Base-by-base conservation (phyloP, 805 yeast species). In the Candida gorgasii region DNA sequence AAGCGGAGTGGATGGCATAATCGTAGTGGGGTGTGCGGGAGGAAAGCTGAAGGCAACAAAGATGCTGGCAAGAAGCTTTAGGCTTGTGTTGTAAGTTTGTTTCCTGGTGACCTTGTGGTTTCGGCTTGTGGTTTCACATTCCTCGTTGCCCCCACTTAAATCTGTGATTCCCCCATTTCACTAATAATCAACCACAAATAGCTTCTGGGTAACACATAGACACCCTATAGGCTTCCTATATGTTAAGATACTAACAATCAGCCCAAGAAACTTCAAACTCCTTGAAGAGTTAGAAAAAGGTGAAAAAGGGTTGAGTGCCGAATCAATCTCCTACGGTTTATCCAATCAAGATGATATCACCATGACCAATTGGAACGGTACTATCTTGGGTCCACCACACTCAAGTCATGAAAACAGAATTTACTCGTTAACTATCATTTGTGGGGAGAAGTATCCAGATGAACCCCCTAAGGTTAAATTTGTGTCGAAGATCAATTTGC, bases 201-300 rank as follows among this genome's bases (percentile, higher is more conserved):
- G n/a, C n/a, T n/a, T n/a, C n/a, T n/a, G n/a, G n/a, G n/a, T n/a
- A n/a, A n/a, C n/a, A n/a, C n/a, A n/a, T n/a, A n/a, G n/a, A n/a
- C n/a, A n/a, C n/a, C n/a, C n/a, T n/a, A n/a, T n/a, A n/a, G n/a
- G n/a, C n/a, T n/a, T n/a, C n/a, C n/a, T n/a, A n/a, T n/a, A n/a
- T n/a, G n/a, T n/a, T n/a, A n/a, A 12, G 2, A 2, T 39, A 40
- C 43, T 40, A 40, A 40, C 43, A 18, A 12, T 3, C 50, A 80
- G 86, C 31, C 99, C 99, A 52, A 82, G 99, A 66, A 90, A 88
- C 62, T 93, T 93, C 67, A 86, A 95, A 61, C 79, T 93, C 24
- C 76, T 93, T 48, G 99, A 93, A 67, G 99, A 93, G 68, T 75
- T 93, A 51, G 99, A 95, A 64, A 92, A 92, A 57, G 99, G 99